These are phyloP conservation scores for Cercospora zeina DNA, from an alignment of 2,329 filamentous ascomycete genomes.

Conservation along the genomic window DNA sequence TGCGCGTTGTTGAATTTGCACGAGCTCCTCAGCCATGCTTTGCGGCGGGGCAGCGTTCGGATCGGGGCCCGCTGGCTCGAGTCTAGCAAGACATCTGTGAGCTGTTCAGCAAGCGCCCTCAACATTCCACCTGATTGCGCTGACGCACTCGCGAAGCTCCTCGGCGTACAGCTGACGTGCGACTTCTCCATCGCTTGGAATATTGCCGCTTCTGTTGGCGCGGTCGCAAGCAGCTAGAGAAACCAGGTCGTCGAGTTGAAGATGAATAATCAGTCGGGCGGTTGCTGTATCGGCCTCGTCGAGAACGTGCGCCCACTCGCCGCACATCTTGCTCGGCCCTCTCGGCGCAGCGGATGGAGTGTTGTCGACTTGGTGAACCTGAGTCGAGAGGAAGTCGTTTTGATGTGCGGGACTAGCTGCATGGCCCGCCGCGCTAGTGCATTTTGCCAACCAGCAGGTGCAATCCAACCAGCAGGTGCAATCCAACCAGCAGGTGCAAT, in stretches of 20 bases:
- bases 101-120: not conserved
- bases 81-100: not conserved
- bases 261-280: not conserved
- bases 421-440: not conserved
- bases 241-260: slow-evolving; percentile 4
- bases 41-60: not conserved
- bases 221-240: not conserved
- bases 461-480: not conserved
- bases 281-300: slow-evolving; percentile 7
- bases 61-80: not conserved
- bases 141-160: slow-evolving; percentile 6
- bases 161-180: not conserved
- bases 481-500: not conserved
- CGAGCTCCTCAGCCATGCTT: not conserved
- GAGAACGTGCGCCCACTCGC: slow-evolving; percentile 4
- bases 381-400: not conserved
- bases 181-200: slow-evolving; percentile 2
- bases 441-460: not conserved
- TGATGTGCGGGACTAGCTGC: not conserved
- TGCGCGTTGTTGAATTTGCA: not conserved
- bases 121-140: not conserved
- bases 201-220: not conserved
- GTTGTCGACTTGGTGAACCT: not conserved
- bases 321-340: not conserved
- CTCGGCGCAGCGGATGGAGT: not conserved